These are phyloP conservation scores for Alternaria sp. DNA, from an alignment of 2,329 filamentous ascomycete genomes.

Conservation along the genomic window DNA sequence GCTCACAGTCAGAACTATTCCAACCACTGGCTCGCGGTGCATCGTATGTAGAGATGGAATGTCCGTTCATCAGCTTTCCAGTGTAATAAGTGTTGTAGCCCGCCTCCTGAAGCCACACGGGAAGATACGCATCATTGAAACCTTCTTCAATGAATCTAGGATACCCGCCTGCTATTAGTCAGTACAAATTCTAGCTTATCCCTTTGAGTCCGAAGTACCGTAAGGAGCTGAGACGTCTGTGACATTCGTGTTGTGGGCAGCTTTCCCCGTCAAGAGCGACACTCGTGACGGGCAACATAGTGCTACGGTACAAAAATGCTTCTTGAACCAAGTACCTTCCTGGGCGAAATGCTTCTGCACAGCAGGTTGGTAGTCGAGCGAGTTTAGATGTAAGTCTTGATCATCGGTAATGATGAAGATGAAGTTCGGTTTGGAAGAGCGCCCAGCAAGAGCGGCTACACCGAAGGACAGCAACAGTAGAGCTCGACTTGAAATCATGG, in stretches of 20 bases:
- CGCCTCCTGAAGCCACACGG: constrained; percentile 71
- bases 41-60: constrained; percentile 67
- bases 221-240: constrained; percentile 64
- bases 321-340: constrained; percentile 64
- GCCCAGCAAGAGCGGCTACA: constrained; percentile 1
- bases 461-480: neutral
- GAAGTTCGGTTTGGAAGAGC: constrained; percentile 56
- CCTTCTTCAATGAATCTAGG: constrained; percentile 71
- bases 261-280: constrained; percentile 68
- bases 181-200: neutral
- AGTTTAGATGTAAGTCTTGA: constrained; percentile 68
- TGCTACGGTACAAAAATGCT: constrained; percentile 71
- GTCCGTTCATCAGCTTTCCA: constrained; percentile 74
- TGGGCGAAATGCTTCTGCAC: constrained; percentile 63
- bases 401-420: constrained; percentile 73
- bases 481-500: neutral
- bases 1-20: constrained; percentile 57
- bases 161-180: constrained; percentile 57
- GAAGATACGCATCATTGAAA: constrained; percentile 70
- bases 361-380: constrained; percentile 65
- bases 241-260: constrained; percentile 74
- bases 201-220: constrained; percentile 43
- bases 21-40: constrained; percentile 64
- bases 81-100: constrained; percentile 76
- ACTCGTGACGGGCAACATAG: constrained; percentile 73